A percentile compares a stretch with the other conserved stretches of the same genome.
Evolutionary conservation across 164 flowering plant genomes (phyloP).

Genomic region (Vitis riparia): DNA sequence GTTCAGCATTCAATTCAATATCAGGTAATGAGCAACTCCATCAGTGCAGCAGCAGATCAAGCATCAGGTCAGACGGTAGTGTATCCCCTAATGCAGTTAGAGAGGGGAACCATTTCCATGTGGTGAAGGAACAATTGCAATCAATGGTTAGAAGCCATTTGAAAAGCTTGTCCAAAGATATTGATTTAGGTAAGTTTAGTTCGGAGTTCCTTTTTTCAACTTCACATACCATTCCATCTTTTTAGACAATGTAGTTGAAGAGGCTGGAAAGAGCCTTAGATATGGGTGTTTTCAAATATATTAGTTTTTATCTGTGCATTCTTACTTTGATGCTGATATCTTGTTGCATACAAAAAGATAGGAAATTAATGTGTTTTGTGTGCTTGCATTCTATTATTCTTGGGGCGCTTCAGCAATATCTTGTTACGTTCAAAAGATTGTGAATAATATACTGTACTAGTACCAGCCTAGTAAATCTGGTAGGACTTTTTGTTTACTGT

Average conservation of each 20-base stretch:
- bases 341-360: too few species aligned
- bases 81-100: conserved; percentile 10
- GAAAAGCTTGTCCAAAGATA: conserved; percentile 40
- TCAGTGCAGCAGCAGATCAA: conserved; percentile 36
- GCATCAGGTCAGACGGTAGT: conserved; percentile 24
- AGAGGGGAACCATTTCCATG: conserved; percentile 32
- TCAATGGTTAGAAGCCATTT: conserved; percentile 47
- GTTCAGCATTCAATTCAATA: conserved; percentile 7
- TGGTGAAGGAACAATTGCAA: conserved; percentile 45
- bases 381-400: too few species aligned
- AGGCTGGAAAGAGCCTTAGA: neutral
- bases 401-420: too few species aligned
- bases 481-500: too few species aligned
- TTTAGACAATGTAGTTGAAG: neutral
- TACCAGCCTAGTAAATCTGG: too few species aligned
- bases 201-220: neutral
- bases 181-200: conserved; percentile 46
- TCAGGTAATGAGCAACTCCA: conserved; percentile 34
- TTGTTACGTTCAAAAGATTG: too few species aligned
- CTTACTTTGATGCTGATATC: too few species aligned
- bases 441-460: too few species aligned
- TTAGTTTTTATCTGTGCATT: too few species aligned
- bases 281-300: neutral
- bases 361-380: too few species aligned
- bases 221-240: neutral